Evolutionary conservation across 106 monocot genomes (phyloP), one percentile per base, ranked within the genome.

Genomic region (Xerophyta viscosa): DNA sequence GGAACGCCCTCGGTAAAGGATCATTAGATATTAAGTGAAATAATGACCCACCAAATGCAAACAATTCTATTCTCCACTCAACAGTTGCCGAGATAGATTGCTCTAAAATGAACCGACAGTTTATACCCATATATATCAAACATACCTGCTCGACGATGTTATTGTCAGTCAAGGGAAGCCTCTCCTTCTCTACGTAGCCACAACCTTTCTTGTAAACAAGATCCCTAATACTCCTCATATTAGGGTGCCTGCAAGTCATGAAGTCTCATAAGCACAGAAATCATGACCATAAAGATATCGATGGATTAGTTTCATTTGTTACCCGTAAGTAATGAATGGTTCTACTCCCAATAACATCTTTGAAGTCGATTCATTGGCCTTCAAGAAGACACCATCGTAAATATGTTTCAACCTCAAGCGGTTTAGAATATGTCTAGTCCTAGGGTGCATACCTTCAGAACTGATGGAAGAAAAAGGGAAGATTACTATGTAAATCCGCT

Each of bases 241-340:
- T 90, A 60, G 98, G 98, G 67, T 86, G 83, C 1, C 98, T 99
- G 73, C 14, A 62, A 1, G 6, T 10, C 24, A 54, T 24, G 17
- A 3, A 6, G 9, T 13, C 3, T 11, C 29, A n/a, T 27, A 29
- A 56, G 31, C 18, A 36, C 6, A 53, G 2, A 19, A 46, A 7
- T 46, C 6, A 19, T 19, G 8, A 18, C 9, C 46, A 53, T 29
- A 50, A 26, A 43, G 14, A 58, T 25, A 14, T 24, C 2, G 11
- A 29, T 27, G 27, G 46, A 27, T 2, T 8, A n/a, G n/a, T 24
- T 22, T n/a, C 0, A 23, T 39, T 46, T 28, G 4, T 81, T 90
- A 99, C 98, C 98, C 98, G 53, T 79, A 99, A 27, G 98, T 80
- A 30, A 98, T 54, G 64, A 71, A 98, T 26, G 98, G 98, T 48